Evolutionary conservation across 148 eudicot species (phyloP).

Genomic region (Camellia granthamiana): DNA sequence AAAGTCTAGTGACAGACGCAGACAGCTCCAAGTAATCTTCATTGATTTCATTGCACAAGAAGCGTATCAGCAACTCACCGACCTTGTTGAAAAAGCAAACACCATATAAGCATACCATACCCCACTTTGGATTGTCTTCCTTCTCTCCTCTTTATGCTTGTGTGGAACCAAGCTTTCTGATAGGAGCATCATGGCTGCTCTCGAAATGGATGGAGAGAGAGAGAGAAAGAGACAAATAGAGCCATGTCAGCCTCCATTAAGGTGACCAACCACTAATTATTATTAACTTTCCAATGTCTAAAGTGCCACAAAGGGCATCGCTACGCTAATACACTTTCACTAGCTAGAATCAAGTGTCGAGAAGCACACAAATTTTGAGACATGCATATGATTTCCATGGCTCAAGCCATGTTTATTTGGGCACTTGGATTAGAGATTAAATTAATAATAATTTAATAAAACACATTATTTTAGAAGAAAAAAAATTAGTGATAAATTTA

Average conservation of each 20-base stretch:
- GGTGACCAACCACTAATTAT: no score
- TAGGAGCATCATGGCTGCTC: not conserved
- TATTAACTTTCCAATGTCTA: not conserved
- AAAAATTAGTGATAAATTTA: no score
- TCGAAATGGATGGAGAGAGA: not conserved
- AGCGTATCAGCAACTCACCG: not conserved
- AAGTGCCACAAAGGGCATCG: no score
- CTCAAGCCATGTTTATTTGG: no score
- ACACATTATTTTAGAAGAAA: no score
- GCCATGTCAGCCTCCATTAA: not conserved
- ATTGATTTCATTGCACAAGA: not conserved
- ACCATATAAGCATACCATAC: not conserved
- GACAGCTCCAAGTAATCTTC: not conserved
- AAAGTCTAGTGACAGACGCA: not conserved
- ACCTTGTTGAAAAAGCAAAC: not conserved
- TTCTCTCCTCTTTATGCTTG: not conserved
- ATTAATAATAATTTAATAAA: no score
- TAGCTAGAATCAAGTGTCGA: no score
- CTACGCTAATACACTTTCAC: no score
- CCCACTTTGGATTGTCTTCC: conserved; percentile 6
- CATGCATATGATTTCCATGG: no score
- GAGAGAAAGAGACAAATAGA: not conserved
- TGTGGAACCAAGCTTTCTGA: not conserved
- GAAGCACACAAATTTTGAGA: no score
- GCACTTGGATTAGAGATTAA: no score